Percentiles rank a stretch among this genome's conserved stretches.
These are phyloP conservation scores for Prunus mira DNA, from an alignment of 306 rosid species.

Conservation along the genomic window DNA sequence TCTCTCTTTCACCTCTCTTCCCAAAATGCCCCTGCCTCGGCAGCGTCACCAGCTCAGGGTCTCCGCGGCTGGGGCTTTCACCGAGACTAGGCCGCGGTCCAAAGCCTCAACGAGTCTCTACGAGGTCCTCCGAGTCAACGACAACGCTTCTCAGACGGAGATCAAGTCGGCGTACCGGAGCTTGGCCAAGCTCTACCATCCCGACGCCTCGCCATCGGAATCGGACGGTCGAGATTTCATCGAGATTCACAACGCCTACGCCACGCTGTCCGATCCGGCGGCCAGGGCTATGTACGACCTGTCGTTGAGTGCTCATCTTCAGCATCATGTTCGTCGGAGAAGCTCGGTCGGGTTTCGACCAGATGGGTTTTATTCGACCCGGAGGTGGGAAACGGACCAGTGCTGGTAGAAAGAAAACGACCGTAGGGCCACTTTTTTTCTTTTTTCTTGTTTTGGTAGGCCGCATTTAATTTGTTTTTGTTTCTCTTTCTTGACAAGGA, in stretches of 20 bases:
- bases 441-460: too few species aligned
- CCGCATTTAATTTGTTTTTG: not conserved
- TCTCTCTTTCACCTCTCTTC: not conserved
- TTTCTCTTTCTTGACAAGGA: not conserved
- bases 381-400: slow-evolving; percentile 95
- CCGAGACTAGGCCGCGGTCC: slow-evolving; percentile 2
- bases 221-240: slow-evolving; percentile 53
- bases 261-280: slow-evolving; percentile 80
- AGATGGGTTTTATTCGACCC: slow-evolving; percentile 43
- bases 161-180: slow-evolving; percentile 52
- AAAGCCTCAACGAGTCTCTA: slow-evolving; percentile 27
- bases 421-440: not conserved
- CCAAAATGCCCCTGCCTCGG: not conserved
- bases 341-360: slow-evolving; percentile 12
- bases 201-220: slow-evolving; percentile 48
- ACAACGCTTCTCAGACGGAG: slow-evolving; percentile 41
- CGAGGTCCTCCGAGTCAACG: slow-evolving; percentile 39
- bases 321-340: slow-evolving; percentile 11
- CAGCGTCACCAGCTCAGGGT: not conserved
- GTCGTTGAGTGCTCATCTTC: slow-evolving; percentile 31
- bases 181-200: slow-evolving; percentile 59
- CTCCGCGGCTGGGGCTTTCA: slow-evolving; percentile 14
- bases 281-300: slow-evolving; percentile 66
- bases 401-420: slow-evolving; percentile 63
- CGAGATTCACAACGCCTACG: slow-evolving; percentile 71